Base-by-base conservation (phyloP, 2,329 filamentous ascomycete genomes). In the Colletotrichum godetiae region DNA sequence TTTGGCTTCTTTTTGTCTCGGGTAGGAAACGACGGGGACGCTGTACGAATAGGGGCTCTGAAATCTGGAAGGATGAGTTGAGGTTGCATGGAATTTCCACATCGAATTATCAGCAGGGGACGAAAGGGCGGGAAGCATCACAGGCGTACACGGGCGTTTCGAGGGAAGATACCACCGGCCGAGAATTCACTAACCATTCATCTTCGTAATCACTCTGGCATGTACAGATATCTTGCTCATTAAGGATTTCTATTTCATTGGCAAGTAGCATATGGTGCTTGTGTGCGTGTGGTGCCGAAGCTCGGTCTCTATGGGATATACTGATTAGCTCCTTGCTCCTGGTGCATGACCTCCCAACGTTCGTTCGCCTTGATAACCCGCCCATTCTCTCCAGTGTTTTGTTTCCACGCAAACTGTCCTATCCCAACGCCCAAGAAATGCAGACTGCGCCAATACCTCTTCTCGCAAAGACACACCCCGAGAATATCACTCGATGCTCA, bases 401-500 rank as follows among this genome's bases (percentile, higher is more conserved):
- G 37, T 70, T 49, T 19, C n/a, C 42, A 22, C 42, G 4, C 42
- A 55, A 19, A 5, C 7, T 27, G 6, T 37, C 42, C 15, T 37
- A 22, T 24, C 37, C 24, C 24, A 65, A 53, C 55, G 42, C 68
- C 10, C 8, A 37, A 49, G 13, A 42, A 53, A 66, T 31, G 35
- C 58, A 67, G 15, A 58, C 58, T 27, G 65, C 65, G 13, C 37
- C 58, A 22, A 63, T 27, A 10, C n/a, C 22, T 10, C 49, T 19
- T 19, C 61, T 42, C 8, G 22, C 19, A 4, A 49, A 15, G 31
- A 35, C 31, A 10, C 13, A 10, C 31, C 22, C 37, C 24, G 24
- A 46, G 2, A n/a, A 13, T 29, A 29, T 73, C 60, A 98, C 82
- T 98, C 95, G 79, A 98, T 98, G 82, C 94, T 98, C 94, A 98